Evolutionary conservation across 1,139 yeast genomes (phyloP), one percentile per base, ranked within the genome.

Genomic region (Hyphopichia buzzinii): DNA sequence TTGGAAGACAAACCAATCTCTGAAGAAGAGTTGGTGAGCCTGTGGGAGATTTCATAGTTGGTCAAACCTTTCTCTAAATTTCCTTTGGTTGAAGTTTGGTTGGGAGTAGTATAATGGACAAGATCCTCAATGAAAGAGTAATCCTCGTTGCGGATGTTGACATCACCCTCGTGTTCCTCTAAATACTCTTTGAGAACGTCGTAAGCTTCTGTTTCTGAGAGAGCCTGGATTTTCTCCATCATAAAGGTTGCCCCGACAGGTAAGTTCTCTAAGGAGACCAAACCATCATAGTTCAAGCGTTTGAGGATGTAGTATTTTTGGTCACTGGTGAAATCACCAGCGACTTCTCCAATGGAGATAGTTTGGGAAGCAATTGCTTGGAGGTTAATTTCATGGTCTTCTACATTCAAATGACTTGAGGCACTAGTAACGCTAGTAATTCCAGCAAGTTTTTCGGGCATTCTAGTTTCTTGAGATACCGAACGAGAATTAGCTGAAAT

Each of bases 231-330:
- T 35, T 62, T 59, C 39, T 60, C 64, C 37, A 63, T 48, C 54
- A 61, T 55, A 40, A 59, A 57, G 4, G 58, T 39, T 4, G 56
- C 64, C 7, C 43, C 39, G 8, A 51, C 45, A 1, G 66, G 67
- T 29, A 62, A 48, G 17, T 59, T 50, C 11, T 59, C 62, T 34
- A 54, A 49, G n/a, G 47, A 31, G 3, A 44, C 33, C 41, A 60
- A 58, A 23, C 59, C 57, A 24, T 55, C 63, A 33, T 49, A 54
- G 39, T 54, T 54, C 34, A 63, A 49, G 35, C 65, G 50, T 33
- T 42, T 52, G 41, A 63, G 54, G 17, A 63, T 51, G 34, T 49
- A 43, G 27, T 41, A 46, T 39, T 64, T 63, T 38, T 64, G 65
- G 11, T 47, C 54, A 2, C 49, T 29, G 15, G 62, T 53, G 21